Conservation (phyloP, 257 asterid genomes). For the Prunella vulgaris region DNA sequence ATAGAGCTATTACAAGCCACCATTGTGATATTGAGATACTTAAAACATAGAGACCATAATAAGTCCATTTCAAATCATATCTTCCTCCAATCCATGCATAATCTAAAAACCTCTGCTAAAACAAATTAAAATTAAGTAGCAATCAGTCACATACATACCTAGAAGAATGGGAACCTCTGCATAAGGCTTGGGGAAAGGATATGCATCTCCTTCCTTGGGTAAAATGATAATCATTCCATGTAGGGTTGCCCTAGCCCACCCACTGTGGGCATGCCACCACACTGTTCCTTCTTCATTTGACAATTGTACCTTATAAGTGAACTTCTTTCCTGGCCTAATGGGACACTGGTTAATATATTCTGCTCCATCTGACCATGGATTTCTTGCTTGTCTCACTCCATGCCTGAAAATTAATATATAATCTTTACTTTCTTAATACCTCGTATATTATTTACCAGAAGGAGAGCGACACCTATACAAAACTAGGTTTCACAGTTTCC, state of each 20-base stretch:
- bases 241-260: slow-evolving; percentile 54
- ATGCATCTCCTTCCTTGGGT: slow-evolving; percentile 19
- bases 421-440: background rate
- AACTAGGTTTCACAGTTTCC: background rate
- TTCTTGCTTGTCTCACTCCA: slow-evolving; percentile 43
- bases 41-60: too few species aligned
- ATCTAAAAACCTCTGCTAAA: background rate
- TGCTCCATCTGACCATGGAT: slow-evolving; percentile 54
- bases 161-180: slow-evolving; percentile 38
- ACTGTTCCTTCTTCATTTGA: slow-evolving; percentile 45
- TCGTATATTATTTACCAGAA: too few species aligned
- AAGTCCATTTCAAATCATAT: too few species aligned
- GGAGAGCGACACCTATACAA: too few species aligned
- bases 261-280: slow-evolving; percentile 64
- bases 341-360: slow-evolving; percentile 50
- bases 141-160: slow-evolving; percentile 17
- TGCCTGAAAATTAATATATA: slow-evolving; percentile 32
- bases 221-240: slow-evolving; percentile 41
- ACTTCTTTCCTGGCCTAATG: slow-evolving; percentile 37
- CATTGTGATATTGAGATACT: too few species aligned
- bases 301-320: slow-evolving; percentile 32
- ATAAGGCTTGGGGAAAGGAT: slow-evolving; percentile 43
- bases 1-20: too few species aligned
- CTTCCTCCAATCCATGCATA: too few species aligned
- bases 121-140: background rate